phyloP scores from a whole-genome alignment of 768 basidiomycete genomes.

The Rubroboletus satanas region DNA sequence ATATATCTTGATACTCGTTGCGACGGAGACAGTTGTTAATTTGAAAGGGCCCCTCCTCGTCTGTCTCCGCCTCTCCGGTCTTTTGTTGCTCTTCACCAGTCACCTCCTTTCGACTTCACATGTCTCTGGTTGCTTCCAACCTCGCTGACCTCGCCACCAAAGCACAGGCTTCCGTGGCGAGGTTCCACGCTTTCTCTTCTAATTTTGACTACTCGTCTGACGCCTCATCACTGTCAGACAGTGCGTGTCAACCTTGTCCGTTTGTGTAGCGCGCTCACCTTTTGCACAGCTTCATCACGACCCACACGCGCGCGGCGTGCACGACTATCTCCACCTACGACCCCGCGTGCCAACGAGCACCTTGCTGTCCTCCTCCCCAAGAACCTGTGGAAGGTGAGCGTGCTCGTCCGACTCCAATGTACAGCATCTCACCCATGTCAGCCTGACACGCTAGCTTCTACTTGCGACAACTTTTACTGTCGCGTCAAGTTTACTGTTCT shows the following conservation, averaged over 20 bases:
- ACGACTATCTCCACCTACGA: conserved; percentile 15
- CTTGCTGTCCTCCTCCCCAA: conserved; percentile 71
- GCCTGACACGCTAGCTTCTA: conserved; percentile 57
- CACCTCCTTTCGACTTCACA: conserved; percentile 18
- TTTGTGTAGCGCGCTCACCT: neutral
- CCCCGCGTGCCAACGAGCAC: conserved; percentile 55
- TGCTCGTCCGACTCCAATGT: neutral
- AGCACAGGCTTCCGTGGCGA: conserved; percentile 20
- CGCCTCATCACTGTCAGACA: conserved; percentile 5
- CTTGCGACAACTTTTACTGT: conserved; percentile 76
- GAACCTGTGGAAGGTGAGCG: conserved; percentile 68
- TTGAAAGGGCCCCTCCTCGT: neutral
- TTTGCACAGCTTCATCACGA: conserved; percentile 20
- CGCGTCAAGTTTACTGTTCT: conserved; percentile 59
- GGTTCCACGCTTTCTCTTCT: conserved; percentile 4
- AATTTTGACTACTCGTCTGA: conserved; percentile 13
- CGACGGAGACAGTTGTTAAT: conserved; percentile 16
- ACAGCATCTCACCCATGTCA: conserved; percentile 28
- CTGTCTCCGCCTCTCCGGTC: neutral
- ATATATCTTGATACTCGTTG: conserved; percentile 31
- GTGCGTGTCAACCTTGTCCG: conserved; percentile 3
- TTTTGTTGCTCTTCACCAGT: conserved; percentile 7
- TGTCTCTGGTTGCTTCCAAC: conserved; percentile 29
- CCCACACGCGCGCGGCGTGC: conserved; percentile 15
- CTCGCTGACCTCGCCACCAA: conserved; percentile 27